Base-by-base conservation (phyloP, 208 protist genomes). In the Trypanosoma congolense region DNA sequence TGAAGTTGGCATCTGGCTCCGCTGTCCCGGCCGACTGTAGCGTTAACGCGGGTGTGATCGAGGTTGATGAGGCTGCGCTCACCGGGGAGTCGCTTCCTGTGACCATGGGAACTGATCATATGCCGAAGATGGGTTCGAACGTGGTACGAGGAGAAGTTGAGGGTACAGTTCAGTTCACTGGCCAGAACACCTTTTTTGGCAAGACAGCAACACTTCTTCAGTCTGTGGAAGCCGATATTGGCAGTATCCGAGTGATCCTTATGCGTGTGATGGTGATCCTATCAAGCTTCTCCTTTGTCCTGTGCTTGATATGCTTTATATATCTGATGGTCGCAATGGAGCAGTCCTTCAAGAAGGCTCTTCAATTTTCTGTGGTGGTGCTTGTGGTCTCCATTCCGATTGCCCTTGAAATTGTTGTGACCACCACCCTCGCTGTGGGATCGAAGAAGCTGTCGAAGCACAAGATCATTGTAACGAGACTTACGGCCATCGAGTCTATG, bases 81-180 rank as follows among this genome's bases (percentile, higher is more conserved):
- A 98, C 96, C 4, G 96, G 96, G 25, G 96, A 98, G 75, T 98
- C 95, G 2, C 77, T 98, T 4, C 96, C 96, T 19, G 95, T 97
- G 8, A 83, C 74, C 33, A 95, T 92, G 73, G 73, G 73, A 41
- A 28, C 61, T 28, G 93, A 86, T 45, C 81, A 96, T 45, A 79
- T 87, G 75, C 79, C 83, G 48, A 97, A 93, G 70, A 93, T 95
- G 72, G 95, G 95, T 4, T 95, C 91, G 19, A 92, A 75, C 54
- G 83, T 87, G 24, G 77, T 90, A 53, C 77, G 78, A 29, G 85
- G 81, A 12, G 81, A 90, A 58, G 79, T 90, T 48, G 75, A 85
- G 58, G 81, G 72, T 12, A 87, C 76, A 0, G 79, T 90, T 51
- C 79, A 87, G 67, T 75, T 61, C n/a, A 98, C 95, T 6, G 96